phyloP scores from a whole-genome alignment of 306 rosid genomes.

The Arachis stenosperma region DNA sequence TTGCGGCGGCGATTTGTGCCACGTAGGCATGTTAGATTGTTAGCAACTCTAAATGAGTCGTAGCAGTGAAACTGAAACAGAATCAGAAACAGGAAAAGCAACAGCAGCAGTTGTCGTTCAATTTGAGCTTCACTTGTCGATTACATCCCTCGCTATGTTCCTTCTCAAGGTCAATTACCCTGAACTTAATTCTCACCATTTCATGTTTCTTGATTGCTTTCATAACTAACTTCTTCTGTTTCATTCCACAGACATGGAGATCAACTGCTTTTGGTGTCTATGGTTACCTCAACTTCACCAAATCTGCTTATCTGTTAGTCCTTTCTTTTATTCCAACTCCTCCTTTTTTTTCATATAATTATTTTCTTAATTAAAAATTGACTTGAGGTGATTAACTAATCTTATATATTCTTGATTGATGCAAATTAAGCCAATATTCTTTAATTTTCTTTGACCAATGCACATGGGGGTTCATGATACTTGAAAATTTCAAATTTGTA shows the following conservation, averaged over 20 bases:
- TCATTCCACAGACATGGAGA: conserved; percentile 76
- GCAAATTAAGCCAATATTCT: neutral
- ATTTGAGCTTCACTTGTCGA: conserved; percentile 39
- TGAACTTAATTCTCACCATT: neutral
- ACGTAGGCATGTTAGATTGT: neutral
- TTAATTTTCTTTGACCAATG: conserved; percentile 1
- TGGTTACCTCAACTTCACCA: conserved; percentile 93
- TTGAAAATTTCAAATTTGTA: neutral
- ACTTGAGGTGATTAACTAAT: neutral
- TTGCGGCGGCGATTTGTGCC: neutral
- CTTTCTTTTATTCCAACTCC: neutral
- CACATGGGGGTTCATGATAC: conserved; percentile 4
- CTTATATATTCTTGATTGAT: neutral
- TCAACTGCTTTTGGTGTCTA: conserved; percentile 67
- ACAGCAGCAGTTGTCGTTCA: neutral
- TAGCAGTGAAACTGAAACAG: too few relatives aligned
- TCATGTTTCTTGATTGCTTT: neutral
- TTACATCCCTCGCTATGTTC: conserved; percentile 59
- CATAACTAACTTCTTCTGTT: neutral
- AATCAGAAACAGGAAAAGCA: too few relatives aligned
- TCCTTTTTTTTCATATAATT: neutral
- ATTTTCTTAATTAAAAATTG: neutral
- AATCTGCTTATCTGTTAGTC: conserved; percentile 72
- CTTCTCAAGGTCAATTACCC: conserved; percentile 57
- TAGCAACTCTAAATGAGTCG: too few relatives aligned